Evolutionary conservation across 257 asterid species (phyloP).

Genomic region (Osmanthus fragrans): DNA sequence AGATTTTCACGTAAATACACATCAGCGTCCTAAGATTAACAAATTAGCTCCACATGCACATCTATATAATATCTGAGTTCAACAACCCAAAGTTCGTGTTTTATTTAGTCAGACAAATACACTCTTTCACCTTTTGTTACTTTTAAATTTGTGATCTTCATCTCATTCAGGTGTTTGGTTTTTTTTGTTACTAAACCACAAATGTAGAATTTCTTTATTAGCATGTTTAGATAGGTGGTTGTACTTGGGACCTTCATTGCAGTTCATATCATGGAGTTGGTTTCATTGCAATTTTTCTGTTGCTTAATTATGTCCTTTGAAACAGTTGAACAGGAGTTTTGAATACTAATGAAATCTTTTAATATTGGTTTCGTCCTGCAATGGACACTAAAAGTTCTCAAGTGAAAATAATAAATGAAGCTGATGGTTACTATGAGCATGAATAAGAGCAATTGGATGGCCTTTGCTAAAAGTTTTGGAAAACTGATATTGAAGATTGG

Average conservation of each 20-base stretch:
- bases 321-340: not conserved
- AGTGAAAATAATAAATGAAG: not conserved
- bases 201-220: not conserved
- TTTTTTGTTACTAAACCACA: not conserved
- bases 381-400: not conserved
- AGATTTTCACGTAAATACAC: not conserved
- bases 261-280: not conserved
- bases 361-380: slow-evolving; percentile 6
- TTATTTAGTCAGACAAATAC: not conserved
- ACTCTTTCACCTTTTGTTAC: not conserved
- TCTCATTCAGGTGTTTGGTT: not conserved
- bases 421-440: slow-evolving; percentile 12
- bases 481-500: slow-evolving; percentile 1
- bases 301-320: not conserved
- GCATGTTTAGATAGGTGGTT: not conserved
- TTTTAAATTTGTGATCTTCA: not conserved
- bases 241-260: not conserved
- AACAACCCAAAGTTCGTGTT: not conserved
- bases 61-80: not conserved
- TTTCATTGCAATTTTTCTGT: not conserved
- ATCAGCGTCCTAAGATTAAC: not conserved
- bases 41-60: not conserved
- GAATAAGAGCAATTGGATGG: slow-evolving; percentile 11
- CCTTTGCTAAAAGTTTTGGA: not conserved
- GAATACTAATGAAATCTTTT: not conserved